Evolutionary conservation across 179 eudicot species (phyloP), one percentile per base, ranked within the genome.

Genomic region (Pouteria campechiana): DNA sequence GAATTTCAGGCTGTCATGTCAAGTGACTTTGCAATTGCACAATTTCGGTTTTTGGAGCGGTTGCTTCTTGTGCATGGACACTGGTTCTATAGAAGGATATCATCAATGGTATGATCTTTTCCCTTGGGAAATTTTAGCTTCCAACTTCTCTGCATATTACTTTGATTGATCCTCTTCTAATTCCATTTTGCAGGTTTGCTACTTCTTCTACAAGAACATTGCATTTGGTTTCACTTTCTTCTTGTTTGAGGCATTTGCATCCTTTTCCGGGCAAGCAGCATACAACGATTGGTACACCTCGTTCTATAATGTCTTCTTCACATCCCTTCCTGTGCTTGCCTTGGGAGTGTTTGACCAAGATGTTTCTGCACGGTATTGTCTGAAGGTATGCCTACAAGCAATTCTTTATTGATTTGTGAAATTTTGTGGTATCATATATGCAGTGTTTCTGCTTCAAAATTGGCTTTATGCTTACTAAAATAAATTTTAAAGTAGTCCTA

Each of bases 1-100:
- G 16, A 19, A 21, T 46, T 17, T 18, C 64, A 82, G 89, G 95
- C 95, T 23, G 95, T 84, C 65, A 84, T 84, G 95, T 72, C 95
- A 18, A 84, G 95, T 56, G 95, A 84, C 50, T 56, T 84, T 53
- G 83, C 95, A 18, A 84, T 84, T 59, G 95, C 95, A 44, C 95
- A 84, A 39, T 84, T 84, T 58, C 74, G 86, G 30, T 84, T 67
- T 57, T 54, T 84, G 78, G 94, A 84, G 57, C 80, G 94, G 21
- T 50, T 84, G 67, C 76, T 84, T 43, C 67, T 84, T 45, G 94
- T 84, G 53, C 94, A 83, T 65, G 94, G 94, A n/a, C 94, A 83
- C 60, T 83, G 90, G 90, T 83, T 89, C 68, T 83, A 83, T 69
- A 59, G 90, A 67, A 72, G 94, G 52, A 83, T 83, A 46, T 69